Base-by-base conservation (phyloP, 1,284 basidiomycete species). In the Apiotrichum veenhuisii region DNA sequence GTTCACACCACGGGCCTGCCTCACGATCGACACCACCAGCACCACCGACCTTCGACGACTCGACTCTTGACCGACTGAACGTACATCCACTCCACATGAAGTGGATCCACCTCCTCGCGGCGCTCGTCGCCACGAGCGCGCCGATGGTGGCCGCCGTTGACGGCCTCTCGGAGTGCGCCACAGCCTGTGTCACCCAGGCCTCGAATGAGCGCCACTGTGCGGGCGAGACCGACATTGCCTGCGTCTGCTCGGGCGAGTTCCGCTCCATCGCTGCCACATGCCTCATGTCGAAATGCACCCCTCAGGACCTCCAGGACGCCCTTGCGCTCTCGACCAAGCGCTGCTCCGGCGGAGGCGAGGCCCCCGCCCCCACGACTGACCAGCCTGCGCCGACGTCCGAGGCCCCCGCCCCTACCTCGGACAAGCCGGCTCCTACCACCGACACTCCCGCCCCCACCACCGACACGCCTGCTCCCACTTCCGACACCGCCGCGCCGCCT, bases 201-300 rank as follows among this genome's bases (percentile, higher is more conserved):
- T 30, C 33, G 2, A 30, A 22, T 5, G n/a, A 25, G 17, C 46
- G 41, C 27, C 41, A 41, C 2, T 55, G 54, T 42, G 36, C 37
- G 34, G 54, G 37, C 11, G 42, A 46, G 20, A 26, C 37, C 37
- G 54, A 55, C 48, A 33, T 17, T 10, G 26, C 36, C 5, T 55
- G 54, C 43, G n/a, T 55, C 20, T 55, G 54, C 36, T 33, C 42
- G 15, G 26, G 27, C 27, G 48, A 42, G 5, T 55, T 49, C 47
- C 22, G n/a, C 8, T 3, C 15, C 18, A 46, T 44, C 17, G 53
- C 47, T 12, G 42, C 53, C 10, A 23, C 40, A 5, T 55, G 53
- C 25, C 33, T 55, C 40, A 3, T 34, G 5, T 15, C 44, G 1
- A 48, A 44, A 14, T 45, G 55, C 22, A 4, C 38, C 33, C n/a